Evolutionary conservation across 202 grass and related monocot species (phyloP).

Genomic region (Cymbopogon flexuosus): DNA sequence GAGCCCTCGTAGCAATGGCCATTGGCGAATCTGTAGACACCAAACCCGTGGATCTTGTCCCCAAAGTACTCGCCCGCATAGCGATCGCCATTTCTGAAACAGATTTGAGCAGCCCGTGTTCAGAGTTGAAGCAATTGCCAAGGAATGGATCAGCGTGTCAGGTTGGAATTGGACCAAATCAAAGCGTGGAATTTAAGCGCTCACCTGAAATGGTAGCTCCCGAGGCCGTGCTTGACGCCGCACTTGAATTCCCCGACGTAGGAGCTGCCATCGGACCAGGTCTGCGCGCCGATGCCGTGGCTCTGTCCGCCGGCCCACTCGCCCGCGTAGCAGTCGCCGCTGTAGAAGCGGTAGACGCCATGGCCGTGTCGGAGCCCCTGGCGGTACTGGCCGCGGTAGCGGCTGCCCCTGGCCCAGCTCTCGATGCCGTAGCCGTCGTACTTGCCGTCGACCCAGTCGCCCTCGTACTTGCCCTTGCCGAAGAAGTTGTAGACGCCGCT

Average conservation of each 20-base stretch:
- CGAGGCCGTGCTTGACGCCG: slow-evolving; percentile 73
- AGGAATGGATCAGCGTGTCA: neutral
- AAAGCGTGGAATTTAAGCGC: neutral
- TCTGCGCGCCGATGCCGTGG: slow-evolving; percentile 62
- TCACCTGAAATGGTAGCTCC: slow-evolving; percentile 68
- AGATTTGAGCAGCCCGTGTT: neutral
- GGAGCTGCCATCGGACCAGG: slow-evolving; percentile 54
- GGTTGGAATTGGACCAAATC: neutral
- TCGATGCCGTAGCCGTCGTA: slow-evolving; percentile 77
- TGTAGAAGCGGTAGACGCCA: slow-evolving; percentile 59
- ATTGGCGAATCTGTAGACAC: slow-evolving; percentile 76
- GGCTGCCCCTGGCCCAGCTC: slow-evolving; percentile 51
- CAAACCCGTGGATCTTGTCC: slow-evolving; percentile 90
- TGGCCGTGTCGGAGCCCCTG: slow-evolving; percentile 53
- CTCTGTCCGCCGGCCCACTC: slow-evolving; percentile 62
- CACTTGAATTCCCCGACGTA: slow-evolving; percentile 76
- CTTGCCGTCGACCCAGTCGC: slow-evolving; percentile 83
- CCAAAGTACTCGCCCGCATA: slow-evolving; percentile 77
- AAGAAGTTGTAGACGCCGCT: slow-evolving; percentile 63
- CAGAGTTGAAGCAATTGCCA: neutral
- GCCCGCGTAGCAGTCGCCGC: slow-evolving; percentile 72
- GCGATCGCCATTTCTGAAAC: slow-evolving; percentile 72
- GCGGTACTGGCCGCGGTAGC: slow-evolving; percentile 66
- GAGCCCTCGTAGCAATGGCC: slow-evolving; percentile 84
- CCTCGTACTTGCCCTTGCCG: slow-evolving; percentile 57